Conservation (phyloP, 306 rosid genomes). For the Lithocarpus polystachyus region DNA sequence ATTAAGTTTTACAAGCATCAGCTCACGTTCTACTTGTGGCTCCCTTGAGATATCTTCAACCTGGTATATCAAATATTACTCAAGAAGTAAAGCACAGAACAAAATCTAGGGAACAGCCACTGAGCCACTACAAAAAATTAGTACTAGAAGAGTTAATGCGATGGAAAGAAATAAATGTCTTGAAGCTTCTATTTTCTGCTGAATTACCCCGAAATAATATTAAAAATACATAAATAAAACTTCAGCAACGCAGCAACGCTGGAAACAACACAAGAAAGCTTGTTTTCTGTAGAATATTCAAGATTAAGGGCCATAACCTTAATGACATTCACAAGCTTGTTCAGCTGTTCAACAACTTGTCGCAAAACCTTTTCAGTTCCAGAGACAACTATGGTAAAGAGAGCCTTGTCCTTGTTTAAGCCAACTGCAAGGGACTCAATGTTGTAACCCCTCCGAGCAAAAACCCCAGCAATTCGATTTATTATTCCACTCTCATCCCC, state of each 20-base stretch:
- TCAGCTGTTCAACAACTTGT: slow-evolving; percentile 62
- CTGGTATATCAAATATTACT: slow-evolving; percentile 25
- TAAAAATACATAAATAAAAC: not conserved
- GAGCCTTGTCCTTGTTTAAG: slow-evolving; percentile 60
- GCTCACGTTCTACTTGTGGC: slow-evolving; percentile 58
- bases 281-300: not conserved
- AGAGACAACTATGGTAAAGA: slow-evolving; percentile 56
- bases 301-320: slow-evolving; percentile 26
- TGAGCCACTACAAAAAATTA: not conserved
- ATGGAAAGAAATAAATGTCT: not conserved
- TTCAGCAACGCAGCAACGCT: not conserved
- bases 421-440: slow-evolving; percentile 68
- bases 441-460: slow-evolving; percentile 66
- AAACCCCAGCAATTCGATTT: slow-evolving; percentile 65
- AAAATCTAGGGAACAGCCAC: not conserved
- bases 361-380: slow-evolving; percentile 51
- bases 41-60: slow-evolving; percentile 62
- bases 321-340: slow-evolving; percentile 60
- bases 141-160: not conserved
- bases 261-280: not conserved
- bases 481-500: slow-evolving; percentile 72
- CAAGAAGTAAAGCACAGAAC: not conserved
- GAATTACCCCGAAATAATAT: not conserved
- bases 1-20: slow-evolving; percentile 60
- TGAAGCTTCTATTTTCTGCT: not conserved